These are phyloP conservation scores for Limnanthes douglasii DNA, from an alignment of 345 rosid genomes.

Conservation along the genomic window DNA sequence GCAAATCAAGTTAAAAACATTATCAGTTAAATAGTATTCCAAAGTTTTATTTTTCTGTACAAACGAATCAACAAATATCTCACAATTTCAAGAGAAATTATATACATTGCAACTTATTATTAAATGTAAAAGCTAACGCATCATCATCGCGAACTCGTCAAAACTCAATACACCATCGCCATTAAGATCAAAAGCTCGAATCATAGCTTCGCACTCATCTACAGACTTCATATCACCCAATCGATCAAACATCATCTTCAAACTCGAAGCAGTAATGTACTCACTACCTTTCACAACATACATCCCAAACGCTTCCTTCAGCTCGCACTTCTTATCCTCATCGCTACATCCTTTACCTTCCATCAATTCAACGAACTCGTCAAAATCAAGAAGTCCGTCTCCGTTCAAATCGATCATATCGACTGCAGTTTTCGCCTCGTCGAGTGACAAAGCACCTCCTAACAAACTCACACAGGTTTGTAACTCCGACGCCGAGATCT, in stretches of 20 bases:
- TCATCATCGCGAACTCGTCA: slow-evolving; percentile 55
- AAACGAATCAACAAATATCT: too few relatives aligned
- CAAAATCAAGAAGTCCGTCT: slow-evolving; percentile 38
- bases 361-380: slow-evolving; percentile 34
- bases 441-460: slow-evolving; percentile 25
- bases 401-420: slow-evolving; percentile 30
- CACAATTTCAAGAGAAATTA: too few relatives aligned
- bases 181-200: slow-evolving; percentile 36
- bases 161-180: slow-evolving; percentile 60
- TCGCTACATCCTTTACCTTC: slow-evolving; percentile 15
- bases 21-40: too few relatives aligned
- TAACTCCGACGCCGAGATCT: slow-evolving; percentile 37
- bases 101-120: too few relatives aligned
- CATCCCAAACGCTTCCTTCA: slow-evolving; percentile 39
- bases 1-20: too few relatives aligned
- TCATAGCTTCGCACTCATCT: slow-evolving; percentile 45
- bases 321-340: slow-evolving; percentile 25
- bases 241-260: slow-evolving; percentile 31
- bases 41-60: too few relatives aligned
- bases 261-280: slow-evolving; percentile 38
- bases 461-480: slow-evolving; percentile 24
- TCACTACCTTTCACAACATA: slow-evolving; percentile 35
- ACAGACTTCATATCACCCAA: slow-evolving; percentile 34
- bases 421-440: slow-evolving; percentile 36
- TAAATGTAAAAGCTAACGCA: too few relatives aligned